phyloP scores from a whole-genome alignment of 345 rosid genomes.

The Euphorbia tirucalli region DNA sequence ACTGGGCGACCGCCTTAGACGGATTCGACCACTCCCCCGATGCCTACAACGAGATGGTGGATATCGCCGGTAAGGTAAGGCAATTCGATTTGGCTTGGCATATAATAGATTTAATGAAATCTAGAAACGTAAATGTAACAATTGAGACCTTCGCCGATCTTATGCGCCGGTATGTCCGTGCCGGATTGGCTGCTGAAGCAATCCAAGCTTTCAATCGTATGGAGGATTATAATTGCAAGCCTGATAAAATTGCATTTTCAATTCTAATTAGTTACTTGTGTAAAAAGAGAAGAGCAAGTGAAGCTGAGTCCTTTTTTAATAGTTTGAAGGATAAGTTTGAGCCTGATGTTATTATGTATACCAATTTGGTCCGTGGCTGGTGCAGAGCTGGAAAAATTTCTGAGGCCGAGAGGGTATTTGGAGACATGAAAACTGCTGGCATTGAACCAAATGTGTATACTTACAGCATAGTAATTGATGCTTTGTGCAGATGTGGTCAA shows the following conservation, averaged over 20 bases:
- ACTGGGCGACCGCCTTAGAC: conserved; percentile 58
- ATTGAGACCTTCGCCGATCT: conserved; percentile 63
- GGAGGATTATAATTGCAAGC: conserved; percentile 84
- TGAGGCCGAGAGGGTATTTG: conserved; percentile 71
- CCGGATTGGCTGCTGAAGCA: conserved; percentile 84
- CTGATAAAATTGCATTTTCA: conserved; percentile 74
- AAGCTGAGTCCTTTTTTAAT: conserved; percentile 79
- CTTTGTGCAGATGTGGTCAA: conserved; percentile 78
- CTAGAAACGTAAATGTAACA: conserved; percentile 47
- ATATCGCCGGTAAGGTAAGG: conserved; percentile 75
- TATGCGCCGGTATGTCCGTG: conserved; percentile 77
- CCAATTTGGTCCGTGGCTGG: conserved; percentile 84
- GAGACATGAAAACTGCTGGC: conserved; percentile 73
- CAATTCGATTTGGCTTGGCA: conserved; percentile 81
- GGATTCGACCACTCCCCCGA: conserved; percentile 44
- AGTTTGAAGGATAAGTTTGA: conserved; percentile 56
- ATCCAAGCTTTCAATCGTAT: conserved; percentile 77
- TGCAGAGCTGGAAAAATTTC: conserved; percentile 63
- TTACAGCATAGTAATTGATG: conserved; percentile 80
- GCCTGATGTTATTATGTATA: conserved; percentile 71
- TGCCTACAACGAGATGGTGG: conserved; percentile 82
- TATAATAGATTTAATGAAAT: conserved; percentile 64
- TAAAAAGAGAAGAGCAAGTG: conserved; percentile 63
- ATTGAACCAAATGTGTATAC: conserved; percentile 79
- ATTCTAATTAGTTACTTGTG: conserved; percentile 61